Conservation (phyloP, 164 flowering plant species). For the Liriodendron chinense region DNA sequence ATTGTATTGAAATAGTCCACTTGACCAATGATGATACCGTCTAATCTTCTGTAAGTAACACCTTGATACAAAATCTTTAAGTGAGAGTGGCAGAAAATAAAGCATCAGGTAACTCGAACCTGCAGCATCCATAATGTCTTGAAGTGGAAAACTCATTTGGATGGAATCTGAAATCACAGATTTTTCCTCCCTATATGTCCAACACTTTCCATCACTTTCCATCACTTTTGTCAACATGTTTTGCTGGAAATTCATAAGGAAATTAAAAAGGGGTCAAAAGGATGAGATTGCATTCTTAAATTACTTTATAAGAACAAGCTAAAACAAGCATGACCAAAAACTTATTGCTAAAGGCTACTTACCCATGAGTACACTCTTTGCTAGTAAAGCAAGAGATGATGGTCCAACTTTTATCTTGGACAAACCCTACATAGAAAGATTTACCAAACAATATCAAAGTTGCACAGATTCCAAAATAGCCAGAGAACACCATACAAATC, state of each 20-base stretch:
- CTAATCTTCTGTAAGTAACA: too few species aligned
- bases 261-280: not conserved
- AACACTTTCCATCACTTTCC: constrained; percentile 60
- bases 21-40: too few species aligned
- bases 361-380: constrained; percentile 85
- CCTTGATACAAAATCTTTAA: too few species aligned
- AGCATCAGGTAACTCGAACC: too few species aligned
- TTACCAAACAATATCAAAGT: constrained; percentile 3
- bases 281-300: not conserved
- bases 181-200: constrained; percentile 69
- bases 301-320: not conserved
- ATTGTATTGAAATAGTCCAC: too few species aligned
- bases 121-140: too few species aligned
- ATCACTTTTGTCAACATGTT: constrained; percentile 71
- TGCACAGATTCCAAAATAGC: constrained; percentile 2
- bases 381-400: constrained; percentile 75
- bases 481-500: constrained; percentile 6
- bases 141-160: too few species aligned
- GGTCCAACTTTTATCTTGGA: constrained; percentile 75
- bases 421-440: constrained; percentile 47
- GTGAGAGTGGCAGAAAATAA: too few species aligned
- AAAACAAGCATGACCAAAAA: not conserved
- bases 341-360: constrained; percentile 23
- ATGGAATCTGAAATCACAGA: constrained; percentile 68
- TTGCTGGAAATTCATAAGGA: constrained; percentile 41